Evolutionary conservation across 2,329 filamentous ascomycete species (phyloP), one percentile per base, ranked within the genome.

Genomic region (Ilyonectria robusta): DNA sequence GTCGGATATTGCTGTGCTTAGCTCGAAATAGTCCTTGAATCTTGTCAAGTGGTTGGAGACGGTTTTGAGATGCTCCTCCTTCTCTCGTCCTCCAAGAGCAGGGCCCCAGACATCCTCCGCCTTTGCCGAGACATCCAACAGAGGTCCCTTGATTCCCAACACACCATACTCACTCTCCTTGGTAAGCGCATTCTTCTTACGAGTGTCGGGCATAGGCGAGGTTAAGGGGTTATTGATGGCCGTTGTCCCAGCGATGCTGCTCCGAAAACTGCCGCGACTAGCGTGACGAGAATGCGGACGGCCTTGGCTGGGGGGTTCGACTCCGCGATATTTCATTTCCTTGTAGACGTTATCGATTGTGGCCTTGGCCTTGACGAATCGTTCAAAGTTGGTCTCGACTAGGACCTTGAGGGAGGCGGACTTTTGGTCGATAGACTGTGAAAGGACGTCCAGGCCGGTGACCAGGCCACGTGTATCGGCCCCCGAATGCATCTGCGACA

Each of bases 331-430:
- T 86, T 89, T 97, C 96, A 99, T 99, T 81, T 99, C 96, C 69
- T 92, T 97, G 82, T 99, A 99, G 59, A 99, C 96, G 82, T 97
- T 97, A 83, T 99, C 96, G 76, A 99, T 98, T 8, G 95, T 98
- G 19, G 95, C 94, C 81, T 99, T 99, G 48, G 96, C 96, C 70
- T 94, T 92, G 62, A 99, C 96, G 83, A 99, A 99, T 72, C 95
- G 92, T 81, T 99, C 97, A 78, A 99, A 99, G 80, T 99, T 99
- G 70, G 94, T 95, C 81, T 99, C 96, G 26, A 99, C 96, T 19
- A 99, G 87, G 11, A 97, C 93, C 79, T 99, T 99, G 68, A 99
- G 88, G 4, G 95, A 98, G 0, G 95, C 96, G 0, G 95, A 98
- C 81, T 99, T 99, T 82, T 98, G 94, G 76, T 98, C 96, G 76